Evolutionary conservation across 768 basidiomycete species (phyloP).

Genomic region (Hydnum rufescens): DNA sequence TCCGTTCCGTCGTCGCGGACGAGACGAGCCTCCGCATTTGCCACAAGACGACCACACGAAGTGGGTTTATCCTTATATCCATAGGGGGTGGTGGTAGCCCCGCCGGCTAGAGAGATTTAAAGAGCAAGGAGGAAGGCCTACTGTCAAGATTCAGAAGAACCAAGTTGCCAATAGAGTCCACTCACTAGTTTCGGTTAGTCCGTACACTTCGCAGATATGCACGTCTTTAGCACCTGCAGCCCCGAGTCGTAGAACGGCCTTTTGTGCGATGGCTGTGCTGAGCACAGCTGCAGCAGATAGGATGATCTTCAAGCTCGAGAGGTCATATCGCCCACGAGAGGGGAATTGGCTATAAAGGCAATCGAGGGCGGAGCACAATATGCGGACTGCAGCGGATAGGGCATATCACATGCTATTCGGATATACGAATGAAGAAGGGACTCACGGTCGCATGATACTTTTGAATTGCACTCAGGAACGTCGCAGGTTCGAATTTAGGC

Average conservation of each 20-base stretch:
- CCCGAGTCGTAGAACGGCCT: constrained; percentile 15
- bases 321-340: constrained; percentile 19
- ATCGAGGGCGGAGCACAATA: constrained; percentile 21
- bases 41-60: constrained; percentile 16
- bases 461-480: constrained; percentile 18
- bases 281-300: constrained; percentile 23
- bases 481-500: constrained; percentile 19
- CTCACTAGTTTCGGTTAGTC: constrained; percentile 18
- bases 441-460: constrained; percentile 18
- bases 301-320: constrained; percentile 18
- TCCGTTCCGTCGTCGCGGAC: constrained; percentile 16
- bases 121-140: constrained; percentile 12
- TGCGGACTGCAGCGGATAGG: constrained; percentile 3
- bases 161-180: neutral
- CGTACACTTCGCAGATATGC: constrained; percentile 13
- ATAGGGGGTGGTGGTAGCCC: constrained; percentile 10
- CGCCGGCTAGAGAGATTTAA: constrained; percentile 23
- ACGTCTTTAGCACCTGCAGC: constrained; percentile 6
- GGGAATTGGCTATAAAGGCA: constrained; percentile 19
- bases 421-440: neutral
- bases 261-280: constrained; percentile 15
- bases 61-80: constrained; percentile 11
- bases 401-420: neutral
- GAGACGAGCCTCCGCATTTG: constrained; percentile 20
- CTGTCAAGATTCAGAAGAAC: neutral